Evolutionary conservation across 306 rosid species (phyloP).

Genomic region (Lablab purpureus): DNA sequence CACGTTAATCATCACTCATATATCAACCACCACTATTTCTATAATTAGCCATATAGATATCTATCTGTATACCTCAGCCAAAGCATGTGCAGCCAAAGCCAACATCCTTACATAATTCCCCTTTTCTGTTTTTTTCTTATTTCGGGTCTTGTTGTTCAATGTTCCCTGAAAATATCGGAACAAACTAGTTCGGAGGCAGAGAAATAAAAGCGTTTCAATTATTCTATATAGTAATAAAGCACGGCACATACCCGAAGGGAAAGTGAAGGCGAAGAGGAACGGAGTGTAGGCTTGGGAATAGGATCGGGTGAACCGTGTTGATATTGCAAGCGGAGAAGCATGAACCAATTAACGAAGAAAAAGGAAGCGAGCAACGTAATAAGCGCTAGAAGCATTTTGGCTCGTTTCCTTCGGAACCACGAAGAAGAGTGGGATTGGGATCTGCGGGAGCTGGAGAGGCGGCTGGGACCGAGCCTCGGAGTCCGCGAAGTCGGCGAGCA

Average conservation of each 20-base stretch:
- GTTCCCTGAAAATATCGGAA: conserved; percentile 62
- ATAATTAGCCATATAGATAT: conserved; percentile 21
- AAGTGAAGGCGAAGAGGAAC: conserved; percentile 56
- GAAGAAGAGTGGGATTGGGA: conserved; percentile 52
- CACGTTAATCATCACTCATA: neutral
- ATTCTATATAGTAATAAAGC: neutral
- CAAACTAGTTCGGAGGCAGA: conserved; percentile 11
- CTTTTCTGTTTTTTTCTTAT: conserved; percentile 59
- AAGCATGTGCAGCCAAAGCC: conserved; percentile 93
- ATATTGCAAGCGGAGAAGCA: conserved; percentile 73
- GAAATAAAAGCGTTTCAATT: conserved; percentile 1
- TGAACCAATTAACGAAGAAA: conserved; percentile 71
- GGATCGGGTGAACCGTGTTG: conserved; percentile 52
- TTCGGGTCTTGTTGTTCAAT: conserved; percentile 57
- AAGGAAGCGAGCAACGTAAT: conserved; percentile 60
- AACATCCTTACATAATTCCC: conserved; percentile 77
- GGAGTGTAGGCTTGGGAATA: conserved; percentile 32
- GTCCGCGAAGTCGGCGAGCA: conserved; percentile 52
- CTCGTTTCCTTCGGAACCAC: conserved; percentile 70
- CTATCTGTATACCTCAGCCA: conserved; percentile 80
- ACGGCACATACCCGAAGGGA: conserved; percentile 54
- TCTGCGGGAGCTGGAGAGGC: conserved; percentile 62
- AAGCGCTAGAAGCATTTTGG: conserved; percentile 61
- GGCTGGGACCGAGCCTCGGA: conserved; percentile 65
- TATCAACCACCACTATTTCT: neutral